Conservation (phyloP, 805 yeast species). For the Suhomyces pyralidae region DNA sequence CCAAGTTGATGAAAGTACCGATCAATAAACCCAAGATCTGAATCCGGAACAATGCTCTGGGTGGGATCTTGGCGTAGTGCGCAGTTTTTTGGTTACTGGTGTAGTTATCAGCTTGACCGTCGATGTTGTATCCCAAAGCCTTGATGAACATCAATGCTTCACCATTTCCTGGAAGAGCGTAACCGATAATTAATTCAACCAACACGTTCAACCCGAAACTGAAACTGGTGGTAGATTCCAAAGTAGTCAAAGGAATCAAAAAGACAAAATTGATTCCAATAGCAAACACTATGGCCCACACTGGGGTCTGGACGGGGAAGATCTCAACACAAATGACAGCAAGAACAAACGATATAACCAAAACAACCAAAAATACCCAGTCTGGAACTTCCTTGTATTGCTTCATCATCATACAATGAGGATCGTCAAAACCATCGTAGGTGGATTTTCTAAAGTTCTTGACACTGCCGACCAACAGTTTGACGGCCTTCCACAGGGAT, state of each 20-base stretch:
- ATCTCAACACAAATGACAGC: slow-evolving; percentile 8
- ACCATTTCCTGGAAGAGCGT: slow-evolving; percentile 25
- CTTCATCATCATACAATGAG: slow-evolving; percentile 30
- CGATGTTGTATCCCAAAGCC: slow-evolving; percentile 25
- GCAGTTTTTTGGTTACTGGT: slow-evolving; percentile 37
- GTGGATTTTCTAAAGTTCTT: slow-evolving; percentile 7
- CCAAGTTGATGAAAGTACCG: slow-evolving; percentile 23
- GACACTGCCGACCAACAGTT: slow-evolving; percentile 1
- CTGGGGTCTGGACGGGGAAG: slow-evolving; percentile 18
- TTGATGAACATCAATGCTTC: slow-evolving; percentile 20
- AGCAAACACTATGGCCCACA: slow-evolving; percentile 20
- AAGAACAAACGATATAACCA: slow-evolving; percentile 26
- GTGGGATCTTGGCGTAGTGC: slow-evolving; percentile 20
- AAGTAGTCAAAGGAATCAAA: slow-evolving; percentile 17
- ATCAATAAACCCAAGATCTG: slow-evolving; percentile 26
- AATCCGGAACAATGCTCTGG: slow-evolving; percentile 18
- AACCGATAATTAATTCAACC: slow-evolving; percentile 22
- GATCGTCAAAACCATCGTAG: slow-evolving; percentile 19
- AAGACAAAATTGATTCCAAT: slow-evolving; percentile 20
- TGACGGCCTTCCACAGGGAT: neutral
- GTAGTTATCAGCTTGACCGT: slow-evolving; percentile 28
- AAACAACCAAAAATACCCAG: slow-evolving; percentile 25
- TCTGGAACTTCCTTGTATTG: slow-evolving; percentile 37
- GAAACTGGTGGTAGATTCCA: slow-evolving; percentile 15
- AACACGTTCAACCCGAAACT: slow-evolving; percentile 15